Evolutionary conservation across 805 yeast genomes (phyloP).

Genomic region (Candida chilensis): DNA sequence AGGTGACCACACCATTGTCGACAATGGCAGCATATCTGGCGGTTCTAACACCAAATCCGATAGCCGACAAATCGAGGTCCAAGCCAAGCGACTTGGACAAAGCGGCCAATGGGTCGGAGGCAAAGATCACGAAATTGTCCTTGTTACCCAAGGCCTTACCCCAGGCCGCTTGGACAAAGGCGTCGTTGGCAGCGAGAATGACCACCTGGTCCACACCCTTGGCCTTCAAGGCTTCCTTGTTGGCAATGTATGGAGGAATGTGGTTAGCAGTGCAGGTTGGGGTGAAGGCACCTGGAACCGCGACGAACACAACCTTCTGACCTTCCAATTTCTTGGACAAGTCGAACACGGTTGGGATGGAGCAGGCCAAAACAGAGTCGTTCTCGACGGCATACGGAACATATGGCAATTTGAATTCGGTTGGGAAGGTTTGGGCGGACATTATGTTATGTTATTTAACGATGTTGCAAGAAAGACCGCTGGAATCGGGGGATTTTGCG

Average conservation of each 20-base stretch:
- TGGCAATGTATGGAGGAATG: slow-evolving; percentile 11
- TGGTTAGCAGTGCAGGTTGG: slow-evolving; percentile 14
- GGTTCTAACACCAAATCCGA: slow-evolving; percentile 51
- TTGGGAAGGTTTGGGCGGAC: too few relatives aligned
- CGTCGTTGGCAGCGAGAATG: slow-evolving; percentile 13
- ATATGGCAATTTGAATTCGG: slow-evolving; percentile 25
- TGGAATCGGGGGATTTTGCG: too few relatives aligned
- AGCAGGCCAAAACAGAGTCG: slow-evolving; percentile 15
- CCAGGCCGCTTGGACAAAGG: slow-evolving; percentile 14
- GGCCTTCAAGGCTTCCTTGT: slow-evolving; percentile 13
- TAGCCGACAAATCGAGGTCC: slow-evolving; percentile 40
- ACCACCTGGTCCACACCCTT: slow-evolving; percentile 11
- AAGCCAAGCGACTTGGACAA: slow-evolving; percentile 57
- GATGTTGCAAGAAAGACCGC: too few relatives aligned
- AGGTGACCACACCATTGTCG: slow-evolving; percentile 32
- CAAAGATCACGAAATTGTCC: slow-evolving; percentile 39
- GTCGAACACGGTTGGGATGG: slow-evolving; percentile 20
- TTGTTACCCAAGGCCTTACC: slow-evolving; percentile 19
- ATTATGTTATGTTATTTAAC: too few relatives aligned
- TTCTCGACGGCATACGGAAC: slow-evolving; percentile 29
- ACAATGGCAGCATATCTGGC: slow-evolving; percentile 68
- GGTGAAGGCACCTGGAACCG: slow-evolving; percentile 24
- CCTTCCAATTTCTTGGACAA: slow-evolving; percentile 18
- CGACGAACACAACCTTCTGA: slow-evolving; percentile 15
- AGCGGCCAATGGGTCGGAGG: slow-evolving; percentile 53